Evolutionary conservation across 495 filamentous ascomycete genomes (phyloP).

Genomic region (Terfezia claveryi): DNA sequence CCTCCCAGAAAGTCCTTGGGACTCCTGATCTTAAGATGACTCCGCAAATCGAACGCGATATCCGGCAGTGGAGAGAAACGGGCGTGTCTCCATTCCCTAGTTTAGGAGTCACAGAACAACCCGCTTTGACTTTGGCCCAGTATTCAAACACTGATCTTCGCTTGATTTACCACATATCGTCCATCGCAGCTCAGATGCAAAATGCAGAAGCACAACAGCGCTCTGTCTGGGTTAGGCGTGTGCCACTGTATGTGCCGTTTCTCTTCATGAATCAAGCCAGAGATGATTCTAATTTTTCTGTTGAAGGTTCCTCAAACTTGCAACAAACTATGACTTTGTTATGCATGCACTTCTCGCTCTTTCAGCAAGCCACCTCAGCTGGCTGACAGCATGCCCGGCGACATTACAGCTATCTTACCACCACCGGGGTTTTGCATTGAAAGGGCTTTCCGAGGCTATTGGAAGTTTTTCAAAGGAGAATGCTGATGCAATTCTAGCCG

Average conservation of each 20-base stretch:
- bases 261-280: not conserved
- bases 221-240: conserved; percentile 76
- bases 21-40: conserved; percentile 53
- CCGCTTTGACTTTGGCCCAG: conserved; percentile 37
- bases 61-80: conserved; percentile 66
- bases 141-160: conserved; percentile 58
- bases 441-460: conserved; percentile 73
- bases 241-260: conserved; percentile 45
- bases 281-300: conserved; percentile 13
- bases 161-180: conserved; percentile 75
- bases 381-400: conserved; percentile 57
- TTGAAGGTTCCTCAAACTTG: conserved; percentile 61
- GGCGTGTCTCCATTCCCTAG: conserved; percentile 74
- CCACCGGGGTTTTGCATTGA: conserved; percentile 62
- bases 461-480: conserved; percentile 64
- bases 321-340: conserved; percentile 59
- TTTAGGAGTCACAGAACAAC: conserved; percentile 45
- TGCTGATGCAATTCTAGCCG: conserved; percentile 77
- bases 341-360: conserved; percentile 83
- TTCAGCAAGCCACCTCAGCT: conserved; percentile 77
- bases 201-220: conserved; percentile 53
- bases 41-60: conserved; percentile 36
- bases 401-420: conserved; percentile 70
- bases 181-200: conserved; percentile 62
- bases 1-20: conserved; percentile 41